phyloP scores from a whole-genome alignment of 805 yeast genomes.

The Yamadazyma insecticola region DNA sequence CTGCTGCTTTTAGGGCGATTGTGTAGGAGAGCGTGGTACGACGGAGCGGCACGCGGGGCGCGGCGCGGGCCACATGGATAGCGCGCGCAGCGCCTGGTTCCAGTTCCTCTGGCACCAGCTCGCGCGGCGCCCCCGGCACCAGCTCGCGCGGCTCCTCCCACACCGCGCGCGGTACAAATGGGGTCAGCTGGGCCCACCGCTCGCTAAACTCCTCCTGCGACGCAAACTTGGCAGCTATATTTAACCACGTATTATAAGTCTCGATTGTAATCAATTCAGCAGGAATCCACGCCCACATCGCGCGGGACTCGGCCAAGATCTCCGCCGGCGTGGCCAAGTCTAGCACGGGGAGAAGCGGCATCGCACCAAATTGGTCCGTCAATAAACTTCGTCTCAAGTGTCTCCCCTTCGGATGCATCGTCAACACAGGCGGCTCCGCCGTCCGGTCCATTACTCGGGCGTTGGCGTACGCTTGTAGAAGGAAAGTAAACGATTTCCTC shows the following conservation, averaged over 20 bases:
- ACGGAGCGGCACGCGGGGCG: too few relatives aligned
- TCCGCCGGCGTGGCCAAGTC: slow-evolving; percentile 36
- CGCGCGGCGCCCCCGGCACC: too few relatives aligned
- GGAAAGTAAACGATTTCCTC: slow-evolving; percentile 39
- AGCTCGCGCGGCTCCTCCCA: too few relatives aligned
- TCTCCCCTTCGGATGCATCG: slow-evolving; percentile 42
- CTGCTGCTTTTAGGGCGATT: slow-evolving; percentile 64
- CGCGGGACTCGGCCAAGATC: slow-evolving; percentile 70
- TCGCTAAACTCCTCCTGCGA: slow-evolving; percentile 28
- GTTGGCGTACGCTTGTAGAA: slow-evolving; percentile 48
- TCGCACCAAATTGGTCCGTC: slow-evolving; percentile 11
- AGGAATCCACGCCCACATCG: slow-evolving; percentile 56
- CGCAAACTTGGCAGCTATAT: slow-evolving; percentile 38
- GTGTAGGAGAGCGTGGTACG: slow-evolving; percentile 50
- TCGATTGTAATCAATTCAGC: slow-evolving; percentile 41
- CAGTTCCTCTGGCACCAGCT: too few relatives aligned
- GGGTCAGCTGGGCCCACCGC: too few relatives aligned
- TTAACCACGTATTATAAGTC: slow-evolving; percentile 48
- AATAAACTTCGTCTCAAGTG: slow-evolving; percentile 33
- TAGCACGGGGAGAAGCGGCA: slow-evolving; percentile 70
- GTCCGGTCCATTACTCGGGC: slow-evolving; percentile 11
- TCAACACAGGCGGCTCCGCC: slow-evolving; percentile 25
- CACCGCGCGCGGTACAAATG: too few relatives aligned
- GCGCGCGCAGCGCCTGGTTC: too few relatives aligned
- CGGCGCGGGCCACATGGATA: too few relatives aligned